Base-by-base conservation (phyloP, 768 basidiomycete species). In the Podaxis mareebaensis region DNA sequence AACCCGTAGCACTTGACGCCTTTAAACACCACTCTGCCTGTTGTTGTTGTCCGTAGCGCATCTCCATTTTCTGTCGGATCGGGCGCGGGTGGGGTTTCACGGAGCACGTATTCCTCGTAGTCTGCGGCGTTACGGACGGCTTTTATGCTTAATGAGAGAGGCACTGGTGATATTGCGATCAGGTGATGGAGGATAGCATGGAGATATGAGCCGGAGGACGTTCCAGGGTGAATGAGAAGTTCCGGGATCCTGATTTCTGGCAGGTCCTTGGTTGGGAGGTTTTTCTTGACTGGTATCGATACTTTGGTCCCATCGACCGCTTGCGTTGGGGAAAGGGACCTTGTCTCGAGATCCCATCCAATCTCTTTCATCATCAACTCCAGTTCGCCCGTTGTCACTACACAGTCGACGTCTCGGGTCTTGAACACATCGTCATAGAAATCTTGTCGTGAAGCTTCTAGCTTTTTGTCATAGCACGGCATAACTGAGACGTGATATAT, bases 381-480 rank as follows among this genome's bases (percentile, higher is more conserved):
- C 48, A 99, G 83, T 73, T 99, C 97, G 36, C 95, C 96, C 0
- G 97, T 99, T 12, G 97, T 98, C 66, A 99, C 85, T 26, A 99
- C 97, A 72, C 96, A 97, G 75, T 99, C 97, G 51, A 98, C 93
- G 68, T 99, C 96, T 60, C 96, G 82, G 10, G 94, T 95, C 42
- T 89, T 81, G 74, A 93, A 90, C 1, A 84, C 67, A 7, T 90
- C 88, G 65, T 89, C 87, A 72, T 93, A 94, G 72, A 99, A 99
- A 71, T 99, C 96, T 53, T 88, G 85, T 28, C 97, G 85, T 8
- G 96, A 98, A 0, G 97, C 97, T 76, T 99, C 97, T 15, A 99
- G 87, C 72, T 99, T 99, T 78, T 99, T 99, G 83, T 99, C 97
- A 76, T 99, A 99, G 75, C 97, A 99, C 0, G 97, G 96, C 96